Conservation (phyloP, 2,329 filamentous ascomycete genomes). For the Cryphonectria parasitica region DNA sequence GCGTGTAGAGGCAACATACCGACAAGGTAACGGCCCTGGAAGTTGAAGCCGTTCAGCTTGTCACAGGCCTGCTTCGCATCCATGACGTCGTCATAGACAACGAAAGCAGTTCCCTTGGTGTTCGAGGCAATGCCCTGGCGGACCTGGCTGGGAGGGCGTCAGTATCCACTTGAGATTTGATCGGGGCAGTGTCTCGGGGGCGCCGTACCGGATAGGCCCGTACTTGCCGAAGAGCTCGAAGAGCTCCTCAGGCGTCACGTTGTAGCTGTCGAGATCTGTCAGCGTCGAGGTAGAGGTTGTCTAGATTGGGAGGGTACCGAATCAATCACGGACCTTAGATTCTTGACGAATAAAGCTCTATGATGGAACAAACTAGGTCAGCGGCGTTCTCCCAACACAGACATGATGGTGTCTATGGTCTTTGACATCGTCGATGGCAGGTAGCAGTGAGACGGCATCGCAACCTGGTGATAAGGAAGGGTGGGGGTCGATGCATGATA, state of each 20-base stretch:
- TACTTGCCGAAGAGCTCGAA: conserved; percentile 99
- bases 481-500: conserved; percentile 16
- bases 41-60: conserved; percentile 99
- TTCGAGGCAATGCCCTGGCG: conserved; percentile 96
- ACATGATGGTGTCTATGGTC: not conserved
- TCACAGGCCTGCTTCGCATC: conserved; percentile 99
- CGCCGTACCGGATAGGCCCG: conserved; percentile 83
- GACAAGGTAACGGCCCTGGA: conserved; percentile 98
- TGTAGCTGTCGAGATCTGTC: conserved; percentile 70
- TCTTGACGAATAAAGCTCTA: conserved; percentile 99
- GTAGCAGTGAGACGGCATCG: conserved; percentile 7
- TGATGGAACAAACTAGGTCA: conserved; percentile 34
- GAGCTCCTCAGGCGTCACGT: conserved; percentile 96
- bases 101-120: conserved; percentile 97
- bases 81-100: conserved; percentile 99
- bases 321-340: conserved; percentile 82
- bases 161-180: conserved; percentile 18
- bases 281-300: conserved; percentile 26
- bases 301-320: conserved; percentile 50
- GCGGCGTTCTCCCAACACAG: conserved; percentile 26
- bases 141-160: conserved; percentile 73
- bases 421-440: not conserved
- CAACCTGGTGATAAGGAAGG: not conserved
- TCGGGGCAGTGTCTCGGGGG: conserved; percentile 3
- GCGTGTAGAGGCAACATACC: conserved; percentile 63